Evolutionary conservation across 2,329 filamentous ascomycete genomes (phyloP), one percentile per base, ranked within the genome.

Genomic region (Penicillium sp.): DNA sequence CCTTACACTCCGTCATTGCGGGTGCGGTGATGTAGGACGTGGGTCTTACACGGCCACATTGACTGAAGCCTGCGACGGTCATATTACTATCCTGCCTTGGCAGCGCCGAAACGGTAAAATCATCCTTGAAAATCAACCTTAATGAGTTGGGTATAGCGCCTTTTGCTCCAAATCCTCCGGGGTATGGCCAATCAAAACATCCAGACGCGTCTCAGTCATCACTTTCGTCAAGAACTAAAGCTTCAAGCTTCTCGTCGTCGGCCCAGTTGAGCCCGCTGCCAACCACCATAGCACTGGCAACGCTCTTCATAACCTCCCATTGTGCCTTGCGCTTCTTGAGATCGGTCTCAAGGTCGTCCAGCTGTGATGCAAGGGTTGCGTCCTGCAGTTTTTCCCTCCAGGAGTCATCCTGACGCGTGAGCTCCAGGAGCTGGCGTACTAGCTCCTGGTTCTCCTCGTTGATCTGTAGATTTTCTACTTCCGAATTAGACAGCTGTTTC

Each of bases 251-350:
- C 46, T 84, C 79, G 69, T 95, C 85, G 36, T 81, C 76, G 11
- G 83, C 84, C 90, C 90, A 95, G 65, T 95, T 85, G 48, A 94
- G 78, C 42, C 90, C 90, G 69, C 90, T 95, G 3, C 88, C 89
- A 5, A 84, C 88, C 42, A 95, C 81, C 49, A 91, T 80, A 16
- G 87, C 89, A 63, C 87, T 88, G n/a, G 88, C 80, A 38, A 90
- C 83, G 22, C 83, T 88, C 73, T 92, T 94, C 69, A 92, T 82
- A 18, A 87, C 84, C 63, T 84, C 83, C 85, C 86, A 90, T 63
- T 81, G 81, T 58, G 84, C 83, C 55, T 82, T 82, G 66, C 84
- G 86, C 20, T 76, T 75, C 62, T 80, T 84, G 53, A 88, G 73
- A 36, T 85, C 79, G 5, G 68, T 72, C 62, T 90, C 83, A 10